These are phyloP conservation scores for Speleostelium caveatum DNA, from an alignment of 78 protist species.

Conservation along the genomic window DNA sequence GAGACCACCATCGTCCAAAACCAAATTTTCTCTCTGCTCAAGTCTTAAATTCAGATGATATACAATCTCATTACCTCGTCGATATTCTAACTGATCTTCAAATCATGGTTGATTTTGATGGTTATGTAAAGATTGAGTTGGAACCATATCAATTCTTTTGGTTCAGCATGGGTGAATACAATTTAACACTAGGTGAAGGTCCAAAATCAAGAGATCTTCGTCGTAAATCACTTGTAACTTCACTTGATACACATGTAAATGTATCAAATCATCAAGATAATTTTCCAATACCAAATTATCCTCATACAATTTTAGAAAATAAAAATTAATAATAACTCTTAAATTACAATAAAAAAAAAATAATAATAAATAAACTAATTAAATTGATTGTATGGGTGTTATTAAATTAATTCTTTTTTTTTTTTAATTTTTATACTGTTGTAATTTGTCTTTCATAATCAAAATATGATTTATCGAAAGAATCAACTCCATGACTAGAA, in stretches of 20 bases:
- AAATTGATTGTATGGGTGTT: too few relatives aligned
- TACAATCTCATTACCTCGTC: constrained; percentile 52
- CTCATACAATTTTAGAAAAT: too few relatives aligned
- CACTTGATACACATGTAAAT: too few relatives aligned
- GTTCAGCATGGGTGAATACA: constrained; percentile 75
- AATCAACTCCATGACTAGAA: not conserved
- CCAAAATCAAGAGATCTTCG: constrained; percentile 46
- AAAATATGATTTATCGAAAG: not conserved
- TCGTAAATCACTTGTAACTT: not conserved
- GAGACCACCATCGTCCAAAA: not conserved
- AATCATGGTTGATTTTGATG: constrained; percentile 20
- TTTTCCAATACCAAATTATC: too few relatives aligned
- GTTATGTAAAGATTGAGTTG: constrained; percentile 14
- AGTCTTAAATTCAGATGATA: not conserved
- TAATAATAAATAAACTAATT: too few relatives aligned
- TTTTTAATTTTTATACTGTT: too few relatives aligned
- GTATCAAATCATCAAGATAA: too few relatives aligned
- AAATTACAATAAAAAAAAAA: too few relatives aligned
- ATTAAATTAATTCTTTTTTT: too few relatives aligned
- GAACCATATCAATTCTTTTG: constrained; percentile 69
- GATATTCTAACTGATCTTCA: constrained; percentile 68
- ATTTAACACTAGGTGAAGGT: constrained; percentile 66
- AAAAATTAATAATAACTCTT: too few relatives aligned
- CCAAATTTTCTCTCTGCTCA: not conserved
- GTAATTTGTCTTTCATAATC: constrained; percentile 20